Base-by-base conservation (phyloP, 441 rosid genomes). In the Melastoma candidum region DNA sequence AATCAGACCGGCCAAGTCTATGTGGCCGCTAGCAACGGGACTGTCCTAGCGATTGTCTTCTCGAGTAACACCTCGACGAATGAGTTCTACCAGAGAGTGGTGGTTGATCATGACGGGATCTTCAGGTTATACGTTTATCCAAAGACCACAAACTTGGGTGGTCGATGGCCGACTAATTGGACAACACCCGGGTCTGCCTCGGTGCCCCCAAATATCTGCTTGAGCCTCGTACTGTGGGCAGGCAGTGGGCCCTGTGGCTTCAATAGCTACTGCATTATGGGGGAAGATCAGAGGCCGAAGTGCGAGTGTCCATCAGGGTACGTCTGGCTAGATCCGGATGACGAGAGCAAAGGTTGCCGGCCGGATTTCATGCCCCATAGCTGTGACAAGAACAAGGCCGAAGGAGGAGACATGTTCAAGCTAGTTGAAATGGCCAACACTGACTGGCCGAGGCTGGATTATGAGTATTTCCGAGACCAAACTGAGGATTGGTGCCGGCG, bases 231-330 rank as follows among this genome's bases (percentile, higher is more conserved):
- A 0, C 7, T 2, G 46, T 2, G 3, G 0, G 2, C 3, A 1
- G 71, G 74, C 1, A 66, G 53, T 46, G 67, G 66, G 7, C 57
- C 69, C 29, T 78, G 81, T 49, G 81, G 81, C 11, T 73, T 11
- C 53, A 75, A 78, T 26, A 73, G 56, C 52, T 53, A 68, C 10
- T 78, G 83, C 51, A 48, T n/a, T n/a, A 58, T 68, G 11, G 56
- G 47, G 13, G 44, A 48, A 8, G 27, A 66, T 0, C 0, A 39
- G 0, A 57, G 78, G 47, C 73, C 74, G 4, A 29, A 1, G 4
- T 78, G 83, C 29, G 25, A 46, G 0, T 78, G 80, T 10, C 75
- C 78, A 0, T 49, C 8, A 44, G 60, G 58, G 26, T 78, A 68
- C 49, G 47, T 60, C 7, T 41, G 64, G 13, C 26, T 57, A 52